These are phyloP conservation scores for Trichoderma gracile DNA, from an alignment of 2,329 filamentous ascomycete genomes.

Conservation along the genomic window DNA sequence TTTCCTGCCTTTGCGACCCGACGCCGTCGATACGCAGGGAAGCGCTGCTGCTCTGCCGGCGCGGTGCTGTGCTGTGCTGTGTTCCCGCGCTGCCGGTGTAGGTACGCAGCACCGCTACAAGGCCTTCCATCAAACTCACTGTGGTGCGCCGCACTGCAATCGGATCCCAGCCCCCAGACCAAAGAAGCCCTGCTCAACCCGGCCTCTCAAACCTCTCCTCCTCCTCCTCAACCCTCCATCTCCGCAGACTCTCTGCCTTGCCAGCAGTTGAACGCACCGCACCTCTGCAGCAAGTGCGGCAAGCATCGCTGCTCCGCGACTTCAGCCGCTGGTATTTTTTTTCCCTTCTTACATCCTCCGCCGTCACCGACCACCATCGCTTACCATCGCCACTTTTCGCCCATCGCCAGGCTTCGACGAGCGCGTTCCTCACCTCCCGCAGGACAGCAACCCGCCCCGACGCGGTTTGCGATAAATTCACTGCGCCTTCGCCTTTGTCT, in stretches of 20 bases:
- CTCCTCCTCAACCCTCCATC: slow-evolving; percentile 6
- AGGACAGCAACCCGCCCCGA: background rate
- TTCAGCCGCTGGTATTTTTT: slow-evolving; percentile 3
- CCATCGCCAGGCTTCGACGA: slow-evolving; percentile 3
- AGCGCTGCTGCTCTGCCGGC: background rate
- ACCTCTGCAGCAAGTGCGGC: slow-evolving; percentile 8
- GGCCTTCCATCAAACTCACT: slow-evolving; percentile 5
- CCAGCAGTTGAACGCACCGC: slow-evolving; percentile 1
- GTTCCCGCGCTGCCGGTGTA: slow-evolving; percentile 26
- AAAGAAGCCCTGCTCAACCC: slow-evolving; percentile 10
- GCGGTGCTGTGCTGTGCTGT: slow-evolving; percentile 14
- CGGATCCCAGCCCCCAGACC: slow-evolving; percentile 19
- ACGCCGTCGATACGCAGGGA: background rate
- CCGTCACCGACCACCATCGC: slow-evolving; percentile 21
- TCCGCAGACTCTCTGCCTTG: slow-evolving; percentile 4
- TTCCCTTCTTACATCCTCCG: background rate
- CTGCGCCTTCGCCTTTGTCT: background rate
- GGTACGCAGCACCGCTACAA: slow-evolving; percentile 21
- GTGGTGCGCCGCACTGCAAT: slow-evolving; percentile 20
- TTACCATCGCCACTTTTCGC: slow-evolving; percentile 9
- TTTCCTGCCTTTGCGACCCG: background rate
- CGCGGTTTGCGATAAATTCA: slow-evolving; percentile 22
- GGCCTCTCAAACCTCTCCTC: background rate
- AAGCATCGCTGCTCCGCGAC: slow-evolving; percentile 22
- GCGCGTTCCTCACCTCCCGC: slow-evolving; percentile 19